Base-by-base conservation (phyloP, 2,329 filamentous ascomycete genomes). In the Epichloe aotearoae region DNA sequence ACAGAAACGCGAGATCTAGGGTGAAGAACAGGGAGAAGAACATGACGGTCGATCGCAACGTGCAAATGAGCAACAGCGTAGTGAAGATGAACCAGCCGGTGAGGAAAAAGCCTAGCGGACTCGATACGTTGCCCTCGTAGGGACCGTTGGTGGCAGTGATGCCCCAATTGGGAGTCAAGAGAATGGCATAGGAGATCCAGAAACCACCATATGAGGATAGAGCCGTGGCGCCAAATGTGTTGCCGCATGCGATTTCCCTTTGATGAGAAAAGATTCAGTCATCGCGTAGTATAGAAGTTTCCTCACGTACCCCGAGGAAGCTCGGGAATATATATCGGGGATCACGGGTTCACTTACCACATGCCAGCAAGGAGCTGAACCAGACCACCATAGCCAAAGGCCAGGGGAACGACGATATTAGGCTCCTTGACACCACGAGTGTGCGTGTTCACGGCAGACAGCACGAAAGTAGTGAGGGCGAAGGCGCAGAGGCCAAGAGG, bases 21-120 rank as follows among this genome's bases (percentile, higher is more conserved):
- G 77, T 80, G 67, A 90, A 79, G 76, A 91, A 90, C 33, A 91
- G 76, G 23, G 74, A 60, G 73, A 84, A 88, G 75, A 90, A 89
- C 57, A 85, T 84, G 59, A 89, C 73, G 43, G 84, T 88, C 12
- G 86, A 90, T 54, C 80, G 78, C 49, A 91, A 73, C 10, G 86
- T 91, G 73, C 82, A 84, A 53, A 90, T 60, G 39, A 89, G 72
- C 56, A 90, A 66, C 53, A 91, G 68, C 51, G 80, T 83, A 49
- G 86, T 91, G 73, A 91, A 91, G 70, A 91, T 88, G 72, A 87
- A 89, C 86, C 86, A 91, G 65, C 83, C 78, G 3, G 79, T 80
- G 52, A 91, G 71, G 75, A 85, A 91, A 64, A 90, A 80, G 51
- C 83, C 86, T 50, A 90, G 70, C 0, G 80, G 82, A 46, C 82